phyloP scores from a whole-genome alignment of 768 basidiomycete genomes.

The Lactarius evosmus region DNA sequence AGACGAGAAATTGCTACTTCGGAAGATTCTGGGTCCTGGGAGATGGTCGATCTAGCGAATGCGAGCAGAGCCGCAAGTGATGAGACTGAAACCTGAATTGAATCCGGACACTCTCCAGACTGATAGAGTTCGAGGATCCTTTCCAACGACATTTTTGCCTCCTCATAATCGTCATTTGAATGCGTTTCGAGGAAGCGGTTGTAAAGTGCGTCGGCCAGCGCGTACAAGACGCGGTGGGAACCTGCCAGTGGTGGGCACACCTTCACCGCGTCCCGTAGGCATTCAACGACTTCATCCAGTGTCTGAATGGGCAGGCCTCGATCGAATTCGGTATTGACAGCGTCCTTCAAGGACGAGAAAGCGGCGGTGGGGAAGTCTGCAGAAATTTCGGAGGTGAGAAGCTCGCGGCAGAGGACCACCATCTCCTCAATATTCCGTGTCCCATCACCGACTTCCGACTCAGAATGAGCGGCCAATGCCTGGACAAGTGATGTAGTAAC shows the following conservation, averaged over 20 bases:
- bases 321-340: background rate
- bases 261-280: background rate
- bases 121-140: background rate
- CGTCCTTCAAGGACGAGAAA: background rate
- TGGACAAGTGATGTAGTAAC: no score
- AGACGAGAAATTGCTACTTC: background rate
- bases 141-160: slow-evolving; percentile 1
- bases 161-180: slow-evolving; percentile 12
- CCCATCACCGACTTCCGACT: background rate
- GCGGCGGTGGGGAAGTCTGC: background rate
- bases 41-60: background rate
- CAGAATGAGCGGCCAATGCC: no score
- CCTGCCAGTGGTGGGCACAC: background rate
- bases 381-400: background rate
- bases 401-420: background rate
- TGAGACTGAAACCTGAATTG: background rate
- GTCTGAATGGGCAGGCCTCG: background rate
- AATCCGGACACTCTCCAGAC: background rate
- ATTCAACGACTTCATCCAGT: background rate
- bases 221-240: background rate
- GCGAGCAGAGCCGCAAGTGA: background rate
- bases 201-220: slow-evolving; percentile 1
- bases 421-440: background rate
- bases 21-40: background rate
- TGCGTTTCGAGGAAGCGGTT: background rate